Conservation (phyloP, 2,329 filamentous ascomycete species). For the Aspergillus latus region DNA sequence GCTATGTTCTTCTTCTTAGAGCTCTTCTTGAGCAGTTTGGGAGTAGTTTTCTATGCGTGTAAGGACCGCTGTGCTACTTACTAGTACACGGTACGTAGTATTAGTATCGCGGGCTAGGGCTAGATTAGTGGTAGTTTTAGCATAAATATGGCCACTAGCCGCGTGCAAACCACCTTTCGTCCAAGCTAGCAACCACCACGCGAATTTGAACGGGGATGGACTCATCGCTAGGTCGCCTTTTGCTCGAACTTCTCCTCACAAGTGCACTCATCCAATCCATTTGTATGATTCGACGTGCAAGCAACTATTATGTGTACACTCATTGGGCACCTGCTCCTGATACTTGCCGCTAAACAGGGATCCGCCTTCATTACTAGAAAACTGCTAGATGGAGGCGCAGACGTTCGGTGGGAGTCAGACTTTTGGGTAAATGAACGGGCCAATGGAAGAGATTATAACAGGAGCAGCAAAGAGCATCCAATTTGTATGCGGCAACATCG, state of each 20-base stretch:
- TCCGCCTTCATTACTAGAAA: background rate
- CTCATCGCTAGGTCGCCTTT: background rate
- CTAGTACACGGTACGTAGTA: too few species aligned
- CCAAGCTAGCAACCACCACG: background rate
- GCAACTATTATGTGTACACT: background rate
- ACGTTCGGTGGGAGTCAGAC: background rate
- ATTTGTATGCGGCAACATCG: background rate
- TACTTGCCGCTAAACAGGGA: background rate
- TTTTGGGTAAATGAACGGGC: background rate
- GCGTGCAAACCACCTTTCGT: background rate
- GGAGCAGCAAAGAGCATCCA: background rate
- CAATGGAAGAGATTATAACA: background rate
- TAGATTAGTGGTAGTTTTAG: background rate
- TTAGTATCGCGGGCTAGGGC: background rate
- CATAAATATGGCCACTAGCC: background rate
- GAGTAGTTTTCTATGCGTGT: too few species aligned
- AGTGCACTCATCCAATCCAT: background rate
- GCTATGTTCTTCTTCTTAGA: too few species aligned
- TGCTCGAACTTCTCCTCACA: background rate
- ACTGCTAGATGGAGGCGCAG: background rate
- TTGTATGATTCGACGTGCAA: background rate
- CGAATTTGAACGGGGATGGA: background rate
- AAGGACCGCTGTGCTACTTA: too few species aligned
- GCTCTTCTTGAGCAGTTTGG: too few species aligned
- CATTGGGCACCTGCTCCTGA: background rate